phyloP scores from a whole-genome alignment of 495 filamentous ascomycete genomes.

The Trypethelium eluteriae region DNA sequence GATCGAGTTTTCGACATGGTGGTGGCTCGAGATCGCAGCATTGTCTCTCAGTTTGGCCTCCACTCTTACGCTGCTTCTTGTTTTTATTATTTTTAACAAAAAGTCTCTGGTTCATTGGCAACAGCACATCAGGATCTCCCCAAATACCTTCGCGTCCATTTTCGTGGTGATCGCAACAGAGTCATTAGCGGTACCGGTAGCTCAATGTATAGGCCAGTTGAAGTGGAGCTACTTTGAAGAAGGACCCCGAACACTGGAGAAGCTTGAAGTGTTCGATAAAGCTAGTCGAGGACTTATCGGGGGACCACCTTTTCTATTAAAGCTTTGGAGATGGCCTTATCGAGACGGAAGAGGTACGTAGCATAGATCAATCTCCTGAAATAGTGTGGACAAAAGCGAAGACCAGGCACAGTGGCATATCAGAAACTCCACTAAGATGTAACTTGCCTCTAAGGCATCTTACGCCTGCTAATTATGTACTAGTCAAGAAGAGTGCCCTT shows the following conservation, averaged over 20 bases:
- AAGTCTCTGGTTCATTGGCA: background rate
- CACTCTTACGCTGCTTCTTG: background rate
- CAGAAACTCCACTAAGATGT: no score
- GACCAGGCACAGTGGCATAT: background rate
- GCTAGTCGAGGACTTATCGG: background rate
- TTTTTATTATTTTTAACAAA: background rate
- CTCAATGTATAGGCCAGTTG: background rate
- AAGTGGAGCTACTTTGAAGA: background rate
- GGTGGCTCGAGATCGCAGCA: background rate
- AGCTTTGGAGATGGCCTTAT: background rate
- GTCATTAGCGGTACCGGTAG: background rate
- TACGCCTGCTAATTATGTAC: background rate
- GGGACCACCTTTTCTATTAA: background rate
- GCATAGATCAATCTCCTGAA: background rate
- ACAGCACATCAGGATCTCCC: background rate
- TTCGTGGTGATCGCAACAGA: background rate
- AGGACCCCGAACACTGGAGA: background rate
- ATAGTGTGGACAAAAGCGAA: background rate
- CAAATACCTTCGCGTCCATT: background rate
- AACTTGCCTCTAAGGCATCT: no score
- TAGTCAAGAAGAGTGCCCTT: background rate
- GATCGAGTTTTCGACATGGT: background rate
- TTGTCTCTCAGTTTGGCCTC: background rate
- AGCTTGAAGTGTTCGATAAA: background rate
- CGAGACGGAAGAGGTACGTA: background rate